Base-by-base conservation (phyloP, 2,329 filamentous ascomycete genomes). In the Aspergillus fumigatus region DNA sequence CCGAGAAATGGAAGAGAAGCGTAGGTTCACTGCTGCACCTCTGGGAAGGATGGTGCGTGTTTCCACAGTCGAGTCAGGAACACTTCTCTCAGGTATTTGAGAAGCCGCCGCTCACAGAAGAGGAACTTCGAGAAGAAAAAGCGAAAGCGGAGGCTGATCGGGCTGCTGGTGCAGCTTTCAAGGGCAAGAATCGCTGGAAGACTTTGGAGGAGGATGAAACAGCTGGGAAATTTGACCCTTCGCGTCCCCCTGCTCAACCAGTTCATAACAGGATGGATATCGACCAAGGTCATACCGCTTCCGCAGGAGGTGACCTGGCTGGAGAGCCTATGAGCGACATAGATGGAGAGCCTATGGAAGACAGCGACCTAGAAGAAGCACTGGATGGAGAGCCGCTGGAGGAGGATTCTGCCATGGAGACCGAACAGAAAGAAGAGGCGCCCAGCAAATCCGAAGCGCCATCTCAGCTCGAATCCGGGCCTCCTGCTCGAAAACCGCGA, bases 1-100 rank as follows among this genome's bases (percentile, higher is more conserved):
- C 87, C 3, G 90, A 94, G 60, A 92, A 93, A 73, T 94, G 90
- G 88, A 89, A 89, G 72, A 83, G 89, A 51, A 91, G 88, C 65
- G 80, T 94, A 41, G 81, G 82, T 2, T 80, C 85, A 5, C 80
- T 94, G 1, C 76, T 94, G 8, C 81, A 82, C 49, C 76, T 91
- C 38, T 94, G 90, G 83, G 82, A 85, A 70, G 78, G 78, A 10
- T 83, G 81, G 79, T 83, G 78, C 64, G 81, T 84, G 1, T 96
- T 96, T 63, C 86, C 89, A 1, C 83, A 85, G 29, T 85, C 87
- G 54, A 87, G 84, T 50, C 89, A 93, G 62, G 88, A 89, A 60
- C 75, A 83, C 27, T 89, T 96, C 60, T 83, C 84, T 29, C 77
- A 81, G 54, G 82, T 82, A 11, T 96, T 96, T 66, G 85, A 89